Evolutionary conservation across 2,329 filamentous ascomycete species (phyloP).

Genomic region (Mycosphaerelloides madeirae): DNA sequence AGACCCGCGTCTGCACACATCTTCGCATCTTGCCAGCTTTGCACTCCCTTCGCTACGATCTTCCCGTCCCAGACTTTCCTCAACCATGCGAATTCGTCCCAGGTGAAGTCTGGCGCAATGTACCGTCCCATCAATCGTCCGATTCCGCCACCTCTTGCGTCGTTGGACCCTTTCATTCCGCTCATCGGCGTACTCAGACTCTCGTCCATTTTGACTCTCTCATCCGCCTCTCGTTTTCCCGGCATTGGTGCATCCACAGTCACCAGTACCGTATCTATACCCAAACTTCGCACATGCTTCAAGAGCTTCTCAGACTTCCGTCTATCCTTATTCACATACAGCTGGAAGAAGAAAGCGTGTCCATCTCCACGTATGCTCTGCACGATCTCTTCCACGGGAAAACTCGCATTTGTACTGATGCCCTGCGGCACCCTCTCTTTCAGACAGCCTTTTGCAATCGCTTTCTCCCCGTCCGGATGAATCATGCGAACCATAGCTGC

Average conservation of each 20-base stretch:
- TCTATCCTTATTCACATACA: slow-evolving; percentile 58
- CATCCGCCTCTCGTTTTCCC: slow-evolving; percentile 51
- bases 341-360: slow-evolving; percentile 52
- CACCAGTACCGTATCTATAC: slow-evolving; percentile 52
- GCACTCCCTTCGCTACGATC: slow-evolving; percentile 43
- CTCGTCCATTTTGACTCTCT: slow-evolving; percentile 45
- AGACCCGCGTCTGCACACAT: slow-evolving; percentile 40
- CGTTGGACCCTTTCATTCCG: slow-evolving; percentile 48
- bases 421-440: slow-evolving; percentile 27
- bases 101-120: slow-evolving; percentile 54
- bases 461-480: slow-evolving; percentile 37
- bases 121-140: slow-evolving; percentile 53
- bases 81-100: slow-evolving; percentile 45
- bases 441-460: slow-evolving; percentile 30
- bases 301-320: slow-evolving; percentile 49
- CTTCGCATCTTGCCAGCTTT: slow-evolving; percentile 38
- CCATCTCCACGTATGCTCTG: slow-evolving; percentile 16
- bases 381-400: slow-evolving; percentile 31
- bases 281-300: slow-evolving; percentile 41
- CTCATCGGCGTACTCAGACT: slow-evolving; percentile 47
- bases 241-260: slow-evolving; percentile 56
- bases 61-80: slow-evolving; percentile 37
- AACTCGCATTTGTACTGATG: slow-evolving; percentile 32
- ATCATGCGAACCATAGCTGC: slow-evolving; percentile 36
- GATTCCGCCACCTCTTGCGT: slow-evolving; percentile 52